Evolutionary conservation across 2,329 filamentous ascomycete species (phyloP).

Genomic region (Penicillium nordicum): DNA sequence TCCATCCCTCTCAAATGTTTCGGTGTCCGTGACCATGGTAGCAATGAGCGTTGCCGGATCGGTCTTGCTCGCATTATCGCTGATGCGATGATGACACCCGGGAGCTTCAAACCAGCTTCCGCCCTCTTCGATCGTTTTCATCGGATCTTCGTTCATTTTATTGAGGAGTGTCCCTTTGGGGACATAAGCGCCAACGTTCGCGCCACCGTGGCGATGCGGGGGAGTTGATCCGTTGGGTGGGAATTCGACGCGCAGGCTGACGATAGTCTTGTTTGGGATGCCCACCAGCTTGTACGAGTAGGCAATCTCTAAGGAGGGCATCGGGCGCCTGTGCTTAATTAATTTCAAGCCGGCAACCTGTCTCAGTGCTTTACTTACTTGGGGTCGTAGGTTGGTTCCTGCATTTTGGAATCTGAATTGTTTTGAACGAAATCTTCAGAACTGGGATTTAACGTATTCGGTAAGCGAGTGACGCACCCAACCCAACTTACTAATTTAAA

Average conservation of each 20-base stretch:
- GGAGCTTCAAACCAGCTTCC: conserved; percentile 47
- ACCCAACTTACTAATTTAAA: too few relatives aligned
- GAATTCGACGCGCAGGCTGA: conserved; percentile 39
- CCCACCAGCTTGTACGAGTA: conserved; percentile 40
- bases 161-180: conserved; percentile 42
- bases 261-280: conserved; percentile 41
- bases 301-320: conserved; percentile 26
- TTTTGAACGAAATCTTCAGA: background rate
- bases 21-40: conserved; percentile 43
- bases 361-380: conserved; percentile 5
- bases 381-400: conserved; percentile 23
- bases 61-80: conserved; percentile 44
- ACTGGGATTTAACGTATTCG: too few relatives aligned
- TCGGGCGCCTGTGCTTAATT: conserved; percentile 24
- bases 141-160: conserved; percentile 50
- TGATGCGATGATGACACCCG: conserved; percentile 50
- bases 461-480: too few relatives aligned
- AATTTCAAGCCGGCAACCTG: background rate
- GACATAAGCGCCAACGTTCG: conserved; percentile 42
- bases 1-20: conserved; percentile 34
- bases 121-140: conserved; percentile 37
- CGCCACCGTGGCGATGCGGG: conserved; percentile 48
- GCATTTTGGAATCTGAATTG: conserved; percentile 7
- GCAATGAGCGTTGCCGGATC: conserved; percentile 40
- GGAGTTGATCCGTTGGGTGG: conserved; percentile 43